Percentiles rank a stretch among this genome's conserved stretches.
phyloP scores from a whole-genome alignment of 176 grass and related monocot genomes.

The Oryza longistaminata region DNA sequence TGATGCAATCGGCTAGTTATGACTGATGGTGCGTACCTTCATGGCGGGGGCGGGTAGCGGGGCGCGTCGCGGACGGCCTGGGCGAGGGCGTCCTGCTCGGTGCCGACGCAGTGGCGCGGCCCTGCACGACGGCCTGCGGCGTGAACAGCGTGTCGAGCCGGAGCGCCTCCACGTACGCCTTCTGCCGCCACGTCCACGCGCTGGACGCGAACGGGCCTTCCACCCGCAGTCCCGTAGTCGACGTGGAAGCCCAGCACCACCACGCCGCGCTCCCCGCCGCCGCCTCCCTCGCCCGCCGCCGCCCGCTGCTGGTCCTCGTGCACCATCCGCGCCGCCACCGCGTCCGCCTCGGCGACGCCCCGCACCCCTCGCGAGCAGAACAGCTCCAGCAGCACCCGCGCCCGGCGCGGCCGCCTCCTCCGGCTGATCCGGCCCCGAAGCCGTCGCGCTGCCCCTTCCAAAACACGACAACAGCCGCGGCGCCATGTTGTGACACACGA shows the following conservation, averaged over 20 bases:
- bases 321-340: slow-evolving; percentile 56
- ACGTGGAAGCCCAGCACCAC: slow-evolving; percentile 89
- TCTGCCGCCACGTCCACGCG: slow-evolving; percentile 91
- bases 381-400: slow-evolving; percentile 74
- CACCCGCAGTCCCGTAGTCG: slow-evolving; percentile 93
- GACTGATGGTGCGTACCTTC: slow-evolving; percentile 45
- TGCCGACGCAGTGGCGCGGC: slow-evolving; percentile 82
- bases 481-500: slow-evolving; percentile 39
- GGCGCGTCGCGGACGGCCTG: slow-evolving; percentile 58
- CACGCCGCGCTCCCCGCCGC: slow-evolving; percentile 27
- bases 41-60: slow-evolving; percentile 63
- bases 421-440: slow-evolving; percentile 37
- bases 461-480: slow-evolving; percentile 72
- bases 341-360: slow-evolving; percentile 68
- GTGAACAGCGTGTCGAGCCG: slow-evolving; percentile 92
- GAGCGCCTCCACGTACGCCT: slow-evolving; percentile 88
- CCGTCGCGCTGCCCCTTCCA: slow-evolving; percentile 38
- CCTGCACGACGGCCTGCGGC: slow-evolving; percentile 82
- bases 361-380: slow-evolving; percentile 92
- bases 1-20: neutral
- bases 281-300: neutral
- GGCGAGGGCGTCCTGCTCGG: slow-evolving; percentile 63
- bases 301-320: slow-evolving; percentile 29
- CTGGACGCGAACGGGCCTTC: slow-evolving; percentile 85
- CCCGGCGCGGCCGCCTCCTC: neutral